These are phyloP conservation scores for Rosa chinensis DNA, from an alignment of 306 rosid genomes.

Conservation along the genomic window DNA sequence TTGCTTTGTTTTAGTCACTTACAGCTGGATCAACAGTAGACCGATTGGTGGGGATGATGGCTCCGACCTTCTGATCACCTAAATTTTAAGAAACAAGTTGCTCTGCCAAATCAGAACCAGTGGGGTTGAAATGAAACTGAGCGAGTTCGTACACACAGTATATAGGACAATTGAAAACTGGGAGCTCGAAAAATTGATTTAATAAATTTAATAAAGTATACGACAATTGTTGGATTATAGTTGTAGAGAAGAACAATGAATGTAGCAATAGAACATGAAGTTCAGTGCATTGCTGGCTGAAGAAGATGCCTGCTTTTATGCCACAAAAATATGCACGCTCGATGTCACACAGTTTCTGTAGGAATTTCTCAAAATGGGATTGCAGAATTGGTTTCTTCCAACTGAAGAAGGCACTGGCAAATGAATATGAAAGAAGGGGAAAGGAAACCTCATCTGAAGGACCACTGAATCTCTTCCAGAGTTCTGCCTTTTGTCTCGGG, in stretches of 20 bases:
- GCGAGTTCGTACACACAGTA: background rate
- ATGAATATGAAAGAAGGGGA: conserved; percentile 2
- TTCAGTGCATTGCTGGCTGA: conserved; percentile 10
- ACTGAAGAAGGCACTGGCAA: background rate
- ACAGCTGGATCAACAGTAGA: background rate
- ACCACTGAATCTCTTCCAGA: conserved; percentile 85
- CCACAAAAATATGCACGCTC: background rate
- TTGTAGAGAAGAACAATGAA: conserved; percentile 4
- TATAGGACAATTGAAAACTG: background rate
- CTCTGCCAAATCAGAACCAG: background rate
- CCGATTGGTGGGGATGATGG: background rate
- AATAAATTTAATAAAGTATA: background rate
- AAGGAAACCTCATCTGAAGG: conserved; percentile 69
- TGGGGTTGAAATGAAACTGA: background rate
- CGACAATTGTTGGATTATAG: background rate
- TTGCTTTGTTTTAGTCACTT: background rate
- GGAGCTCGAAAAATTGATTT: conserved; percentile 3
- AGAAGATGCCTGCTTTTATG: conserved; percentile 19
- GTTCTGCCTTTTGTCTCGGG: conserved; percentile 96
- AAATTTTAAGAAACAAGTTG: background rate
- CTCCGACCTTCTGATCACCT: conserved; percentile 5
- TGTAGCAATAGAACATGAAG: background rate
- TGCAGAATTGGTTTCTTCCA: conserved; percentile 20
- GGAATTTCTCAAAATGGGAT: conserved; percentile 19
- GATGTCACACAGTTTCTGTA: conserved; percentile 1